Base-by-base conservation (phyloP, 2,329 filamentous ascomycete genomes). In the Aspergillus sp. region DNA sequence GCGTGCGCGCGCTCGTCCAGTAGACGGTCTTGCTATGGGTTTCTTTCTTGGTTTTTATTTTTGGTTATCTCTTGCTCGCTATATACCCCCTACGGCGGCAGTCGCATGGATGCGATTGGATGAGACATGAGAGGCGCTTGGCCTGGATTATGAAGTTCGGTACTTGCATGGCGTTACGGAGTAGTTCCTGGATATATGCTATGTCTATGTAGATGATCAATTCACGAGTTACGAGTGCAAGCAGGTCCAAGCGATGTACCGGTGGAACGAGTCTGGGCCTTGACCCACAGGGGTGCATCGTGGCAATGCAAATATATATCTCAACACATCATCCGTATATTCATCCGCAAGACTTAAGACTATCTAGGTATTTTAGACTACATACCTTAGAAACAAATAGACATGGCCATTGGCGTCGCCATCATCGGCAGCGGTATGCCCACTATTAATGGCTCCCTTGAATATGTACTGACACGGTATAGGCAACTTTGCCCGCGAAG, bases 401-500 rank as follows among this genome's bases (percentile, higher is more conserved):
- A 58, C 29, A 73, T 74, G 71, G 45, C 67, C 45, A 71, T 77
- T 43, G 76, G 77, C 23, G 72, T 83, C 14, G 81, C 80, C 13
- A 75, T 83, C 23, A 74, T 83, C 36, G 81, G 81, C 31, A 80
- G 78, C 63, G 81, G 73, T 74, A 64, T 36, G 59, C 21, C 13
- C 42, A 23, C 13, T 11, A 21, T 45, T 45, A 14, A n/a, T n/a
- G n/a, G n/a, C n/a, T 13, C 34, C 46, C 42, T 25, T 21, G 13
- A 38, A 23, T 9, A 54, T 45, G 53, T n/a, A 48, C 32, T 45
- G 20, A 50, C 45, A 25, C 19, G 45, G n/a, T 34, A 40, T 34
- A 75, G 73, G 81, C 54, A 81, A 82, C 60, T 84, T 84, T 64
- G 80, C 80, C 51, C 75, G 76, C 55, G 81, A 83, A 66, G 76